Evolutionary conservation across 371 early-diverging fungal species (phyloP).

Genomic region (Synchytrium microbalum): DNA sequence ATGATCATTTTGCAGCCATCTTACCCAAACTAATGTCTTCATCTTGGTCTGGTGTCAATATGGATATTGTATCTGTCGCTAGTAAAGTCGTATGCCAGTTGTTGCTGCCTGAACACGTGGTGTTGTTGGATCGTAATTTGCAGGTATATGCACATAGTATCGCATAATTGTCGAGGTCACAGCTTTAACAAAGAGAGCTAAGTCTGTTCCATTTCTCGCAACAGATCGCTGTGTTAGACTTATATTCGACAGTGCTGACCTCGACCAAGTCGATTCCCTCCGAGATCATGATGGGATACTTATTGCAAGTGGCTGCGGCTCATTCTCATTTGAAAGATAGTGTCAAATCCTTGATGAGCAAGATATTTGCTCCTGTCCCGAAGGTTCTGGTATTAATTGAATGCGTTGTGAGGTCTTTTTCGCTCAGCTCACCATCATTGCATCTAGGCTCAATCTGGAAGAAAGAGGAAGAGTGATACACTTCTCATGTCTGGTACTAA

Average conservation of each 20-base stretch:
- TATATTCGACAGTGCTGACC: not conserved
- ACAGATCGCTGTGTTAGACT: not conserved
- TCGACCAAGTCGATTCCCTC: not conserved
- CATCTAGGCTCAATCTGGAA: too few species aligned
- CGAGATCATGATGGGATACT: too few species aligned
- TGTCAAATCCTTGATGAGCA: too few species aligned
- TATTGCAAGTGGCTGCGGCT: too few species aligned
- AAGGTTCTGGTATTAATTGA: too few species aligned
- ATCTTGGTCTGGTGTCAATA: not conserved
- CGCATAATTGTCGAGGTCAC: not conserved
- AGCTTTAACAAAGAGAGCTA: not conserved
- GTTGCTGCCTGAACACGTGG: not conserved
- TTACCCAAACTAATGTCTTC: not conserved
- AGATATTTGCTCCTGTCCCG: too few species aligned
- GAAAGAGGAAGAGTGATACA: too few species aligned
- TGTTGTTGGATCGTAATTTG: not conserved
- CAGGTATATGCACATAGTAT: not conserved
- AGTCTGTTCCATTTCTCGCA: not conserved
- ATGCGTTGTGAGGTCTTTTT: too few species aligned
- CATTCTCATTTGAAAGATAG: too few species aligned
- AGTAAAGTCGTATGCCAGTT: not conserved
- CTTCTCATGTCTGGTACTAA: too few species aligned
- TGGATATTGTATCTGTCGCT: not conserved
- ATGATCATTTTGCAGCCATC: not conserved
- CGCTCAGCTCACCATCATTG: too few species aligned